These are phyloP conservation scores for Verbena officinalis DNA, from an alignment of 257 asterid species.

Conservation along the genomic window DNA sequence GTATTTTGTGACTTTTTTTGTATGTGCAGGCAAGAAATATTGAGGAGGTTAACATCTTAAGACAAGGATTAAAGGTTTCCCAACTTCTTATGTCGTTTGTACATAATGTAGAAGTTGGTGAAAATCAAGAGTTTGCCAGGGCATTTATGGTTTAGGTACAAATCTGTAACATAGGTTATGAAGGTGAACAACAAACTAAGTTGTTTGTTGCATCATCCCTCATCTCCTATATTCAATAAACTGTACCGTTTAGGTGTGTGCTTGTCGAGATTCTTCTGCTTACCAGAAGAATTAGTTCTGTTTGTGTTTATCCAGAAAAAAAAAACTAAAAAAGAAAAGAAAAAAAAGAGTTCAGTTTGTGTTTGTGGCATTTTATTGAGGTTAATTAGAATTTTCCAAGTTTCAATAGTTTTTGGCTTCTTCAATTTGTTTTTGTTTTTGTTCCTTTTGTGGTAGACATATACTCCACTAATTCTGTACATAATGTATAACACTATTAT, in stretches of 20 bases:
- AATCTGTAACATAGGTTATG: background rate
- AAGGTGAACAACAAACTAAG: background rate
- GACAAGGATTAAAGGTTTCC: background rate
- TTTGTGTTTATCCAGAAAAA: background rate
- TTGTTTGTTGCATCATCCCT: no score
- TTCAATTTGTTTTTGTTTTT: background rate
- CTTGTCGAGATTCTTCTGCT: background rate
- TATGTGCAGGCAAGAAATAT: no score
- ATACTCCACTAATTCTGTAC: no score
- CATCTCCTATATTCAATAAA: background rate
- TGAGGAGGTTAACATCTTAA: constrained; percentile 23
- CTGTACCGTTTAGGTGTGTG: background rate
- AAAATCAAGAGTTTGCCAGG: background rate
- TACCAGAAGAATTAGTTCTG: background rate
- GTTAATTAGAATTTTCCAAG: no score
- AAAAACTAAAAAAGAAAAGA: no score
- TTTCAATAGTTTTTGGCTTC: background rate
- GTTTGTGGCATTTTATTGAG: background rate
- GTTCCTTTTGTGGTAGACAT: no score
- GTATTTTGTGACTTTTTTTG: background rate
- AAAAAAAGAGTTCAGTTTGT: no score
- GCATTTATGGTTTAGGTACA: no score
- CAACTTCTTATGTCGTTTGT: background rate
- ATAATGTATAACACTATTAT: no score
- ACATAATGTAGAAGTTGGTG: background rate